phyloP scores from a whole-genome alignment of 495 filamentous ascomycete genomes.

The Podospora comata region DNA sequence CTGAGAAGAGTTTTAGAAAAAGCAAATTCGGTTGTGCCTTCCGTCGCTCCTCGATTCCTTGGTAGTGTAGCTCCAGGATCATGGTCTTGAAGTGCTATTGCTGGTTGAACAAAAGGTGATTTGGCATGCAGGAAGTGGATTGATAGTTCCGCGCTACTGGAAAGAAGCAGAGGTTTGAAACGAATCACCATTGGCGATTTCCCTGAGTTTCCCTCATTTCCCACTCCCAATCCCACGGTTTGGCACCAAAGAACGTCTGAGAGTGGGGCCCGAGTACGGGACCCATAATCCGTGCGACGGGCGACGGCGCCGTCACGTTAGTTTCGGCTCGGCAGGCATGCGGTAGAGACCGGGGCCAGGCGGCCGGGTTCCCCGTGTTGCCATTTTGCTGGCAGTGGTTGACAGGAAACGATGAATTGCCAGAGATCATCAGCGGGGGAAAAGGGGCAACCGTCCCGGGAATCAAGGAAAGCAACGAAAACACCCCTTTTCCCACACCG shows the following conservation, averaged over 20 bases:
- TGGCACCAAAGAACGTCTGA: not conserved
- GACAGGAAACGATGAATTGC: not conserved
- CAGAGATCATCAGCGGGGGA: not conserved
- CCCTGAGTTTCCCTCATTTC: not conserved
- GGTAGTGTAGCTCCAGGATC: not conserved
- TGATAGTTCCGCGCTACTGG: not conserved
- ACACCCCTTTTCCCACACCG: not conserved
- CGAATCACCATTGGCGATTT: not conserved
- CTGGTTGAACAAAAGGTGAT: not conserved
- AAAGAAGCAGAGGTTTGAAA: not conserved
- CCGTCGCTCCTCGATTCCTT: not conserved
- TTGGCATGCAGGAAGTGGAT: not conserved
- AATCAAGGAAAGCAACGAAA: not conserved
- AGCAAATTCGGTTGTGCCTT: not conserved
- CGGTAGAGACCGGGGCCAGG: not conserved
- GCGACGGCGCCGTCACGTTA: not conserved
- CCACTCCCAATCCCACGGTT: not conserved
- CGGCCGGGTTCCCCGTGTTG: not conserved
- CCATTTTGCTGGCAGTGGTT: not conserved
- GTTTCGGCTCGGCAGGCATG: not conserved
- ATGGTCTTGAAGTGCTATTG: not conserved
- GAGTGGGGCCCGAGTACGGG: not conserved
- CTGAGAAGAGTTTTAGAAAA: not conserved
- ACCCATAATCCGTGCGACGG: not conserved
- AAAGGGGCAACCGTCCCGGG: not conserved